Percentiles rank a stretch among this genome's conserved stretches.
Conservation (phyloP, 345 rosid genomes). For the Eucalyptus rudis region DNA sequence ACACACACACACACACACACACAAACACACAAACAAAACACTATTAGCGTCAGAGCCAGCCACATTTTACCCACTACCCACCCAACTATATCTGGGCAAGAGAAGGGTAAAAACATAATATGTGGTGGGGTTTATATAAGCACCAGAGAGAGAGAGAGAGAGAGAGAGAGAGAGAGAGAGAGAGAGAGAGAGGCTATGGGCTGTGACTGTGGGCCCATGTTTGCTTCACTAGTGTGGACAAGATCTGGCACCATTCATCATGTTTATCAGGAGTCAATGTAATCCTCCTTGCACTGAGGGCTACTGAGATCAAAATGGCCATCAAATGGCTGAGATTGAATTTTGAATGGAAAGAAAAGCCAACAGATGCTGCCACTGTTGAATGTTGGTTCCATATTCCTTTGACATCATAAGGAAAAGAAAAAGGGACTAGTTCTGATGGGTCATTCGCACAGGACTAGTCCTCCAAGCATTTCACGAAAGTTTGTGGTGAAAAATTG, state of each 20-base stretch:
- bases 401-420: background rate
- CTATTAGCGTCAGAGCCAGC: conserved; percentile 9
- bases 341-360: background rate
- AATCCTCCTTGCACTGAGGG: background rate
- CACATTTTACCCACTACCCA: conserved; percentile 10
- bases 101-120: background rate
- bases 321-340: background rate
- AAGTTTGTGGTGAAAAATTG: background rate
- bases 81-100: background rate
- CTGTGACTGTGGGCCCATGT: conserved; percentile 21
- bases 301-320: background rate
- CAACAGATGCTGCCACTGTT: background rate
- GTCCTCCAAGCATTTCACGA: background rate
- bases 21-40: background rate
- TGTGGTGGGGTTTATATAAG: background rate
- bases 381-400: background rate
- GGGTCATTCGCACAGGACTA: background rate
- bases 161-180: no score
- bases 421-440: background rate
- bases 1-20: background rate
- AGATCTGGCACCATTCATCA: conserved; percentile 46
- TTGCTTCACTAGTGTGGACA: conserved; percentile 52
- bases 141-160: background rate
- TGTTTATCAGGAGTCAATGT: background rate
- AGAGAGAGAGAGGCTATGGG: conserved; percentile 16